Percentiles rank a stretch among this genome's conserved stretches.
These are phyloP conservation scores for Orbilia brochopaga DNA, from an alignment of 2,329 filamentous ascomycete genomes.

Conservation along the genomic window DNA sequence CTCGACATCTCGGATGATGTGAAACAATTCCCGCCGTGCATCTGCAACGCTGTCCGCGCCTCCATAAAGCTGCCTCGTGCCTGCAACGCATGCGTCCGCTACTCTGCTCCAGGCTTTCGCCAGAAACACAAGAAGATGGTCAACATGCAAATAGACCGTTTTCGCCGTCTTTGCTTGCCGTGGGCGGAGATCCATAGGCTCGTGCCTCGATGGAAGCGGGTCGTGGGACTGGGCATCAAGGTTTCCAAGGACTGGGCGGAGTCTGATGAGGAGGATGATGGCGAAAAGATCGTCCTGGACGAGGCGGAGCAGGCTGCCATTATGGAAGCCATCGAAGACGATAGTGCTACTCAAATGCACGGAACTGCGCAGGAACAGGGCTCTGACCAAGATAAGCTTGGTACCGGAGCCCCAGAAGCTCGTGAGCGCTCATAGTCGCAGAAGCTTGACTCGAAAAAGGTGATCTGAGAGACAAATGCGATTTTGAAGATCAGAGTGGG, in stretches of 20 bases:
- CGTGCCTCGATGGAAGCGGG: slow-evolving; percentile 25
- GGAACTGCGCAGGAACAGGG: background rate
- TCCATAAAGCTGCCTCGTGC: slow-evolving; percentile 12
- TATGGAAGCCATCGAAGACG: background rate
- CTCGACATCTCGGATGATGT: slow-evolving; percentile 42
- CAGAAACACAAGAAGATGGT: slow-evolving; percentile 29
- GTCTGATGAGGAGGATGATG: slow-evolving; percentile 11
- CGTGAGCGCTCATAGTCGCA: no score
- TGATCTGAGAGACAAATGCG: no score
- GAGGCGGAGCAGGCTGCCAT: background rate
- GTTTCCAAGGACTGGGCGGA: slow-evolving; percentile 25
- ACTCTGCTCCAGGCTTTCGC: slow-evolving; percentile 1
- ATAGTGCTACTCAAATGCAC: background rate
- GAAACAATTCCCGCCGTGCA: slow-evolving; percentile 37
- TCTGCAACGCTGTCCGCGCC: slow-evolving; percentile 13
- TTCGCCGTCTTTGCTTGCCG: slow-evolving; percentile 3
- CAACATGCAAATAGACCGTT: slow-evolving; percentile 21
- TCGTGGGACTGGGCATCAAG: slow-evolving; percentile 28
- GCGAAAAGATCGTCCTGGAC: background rate
- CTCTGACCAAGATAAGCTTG: background rate
- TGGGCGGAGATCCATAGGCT: background rate
- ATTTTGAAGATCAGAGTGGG: no score
- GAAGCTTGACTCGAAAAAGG: no score
- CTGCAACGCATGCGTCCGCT: slow-evolving; percentile 40
- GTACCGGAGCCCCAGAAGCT: no score